Evolutionary conservation across 2,329 filamentous ascomycete species (phyloP).

Genomic region (Colletotrichum acutatum): DNA sequence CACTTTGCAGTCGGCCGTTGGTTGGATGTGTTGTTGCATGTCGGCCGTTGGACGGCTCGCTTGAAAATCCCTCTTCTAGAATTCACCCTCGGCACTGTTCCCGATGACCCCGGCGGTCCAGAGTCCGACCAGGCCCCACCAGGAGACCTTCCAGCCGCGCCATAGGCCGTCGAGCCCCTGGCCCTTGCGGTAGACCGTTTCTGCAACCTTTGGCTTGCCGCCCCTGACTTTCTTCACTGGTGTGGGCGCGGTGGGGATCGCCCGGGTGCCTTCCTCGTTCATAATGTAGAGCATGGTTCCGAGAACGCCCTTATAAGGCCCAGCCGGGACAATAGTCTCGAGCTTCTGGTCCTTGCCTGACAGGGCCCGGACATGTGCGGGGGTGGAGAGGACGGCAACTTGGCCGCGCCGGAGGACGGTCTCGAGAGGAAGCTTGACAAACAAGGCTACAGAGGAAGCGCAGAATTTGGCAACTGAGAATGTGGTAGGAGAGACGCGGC

Average conservation of each 20-base stretch:
- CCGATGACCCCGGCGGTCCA: constrained; percentile 77
- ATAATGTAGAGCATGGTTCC: constrained; percentile 91
- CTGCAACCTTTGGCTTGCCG: constrained; percentile 47
- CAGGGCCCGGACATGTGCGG: constrained; percentile 61
- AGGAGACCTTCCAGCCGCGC: constrained; percentile 81
- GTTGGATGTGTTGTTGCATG: too few species aligned
- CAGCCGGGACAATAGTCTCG: constrained; percentile 82
- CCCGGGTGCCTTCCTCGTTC: constrained; percentile 79
- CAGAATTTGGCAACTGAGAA: constrained; percentile 88
- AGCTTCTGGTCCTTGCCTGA: constrained; percentile 55
- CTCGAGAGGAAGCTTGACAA: constrained; percentile 89
- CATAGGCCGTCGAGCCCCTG: constrained; percentile 77
- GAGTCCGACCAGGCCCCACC: constrained; percentile 80
- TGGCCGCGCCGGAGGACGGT: constrained; percentile 92
- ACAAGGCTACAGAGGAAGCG: constrained; percentile 81
- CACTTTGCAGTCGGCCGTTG: constrained; percentile 7
- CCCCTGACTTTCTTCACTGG: constrained; percentile 46
- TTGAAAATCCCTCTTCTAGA: constrained; percentile 48
- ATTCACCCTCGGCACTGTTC: constrained; percentile 70
- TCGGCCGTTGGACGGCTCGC: not conserved
- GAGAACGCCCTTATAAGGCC: constrained; percentile 85
- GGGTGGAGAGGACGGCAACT: constrained; percentile 74
- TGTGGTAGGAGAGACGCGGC: constrained; percentile 80
- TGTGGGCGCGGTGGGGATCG: constrained; percentile 49
- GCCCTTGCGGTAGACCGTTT: constrained; percentile 65